Percentiles rank a stretch among this genome's conserved stretches.
Conservation (phyloP, 2,329 filamentous ascomycete genomes). For the Rhinocladiella mackenziei region DNA sequence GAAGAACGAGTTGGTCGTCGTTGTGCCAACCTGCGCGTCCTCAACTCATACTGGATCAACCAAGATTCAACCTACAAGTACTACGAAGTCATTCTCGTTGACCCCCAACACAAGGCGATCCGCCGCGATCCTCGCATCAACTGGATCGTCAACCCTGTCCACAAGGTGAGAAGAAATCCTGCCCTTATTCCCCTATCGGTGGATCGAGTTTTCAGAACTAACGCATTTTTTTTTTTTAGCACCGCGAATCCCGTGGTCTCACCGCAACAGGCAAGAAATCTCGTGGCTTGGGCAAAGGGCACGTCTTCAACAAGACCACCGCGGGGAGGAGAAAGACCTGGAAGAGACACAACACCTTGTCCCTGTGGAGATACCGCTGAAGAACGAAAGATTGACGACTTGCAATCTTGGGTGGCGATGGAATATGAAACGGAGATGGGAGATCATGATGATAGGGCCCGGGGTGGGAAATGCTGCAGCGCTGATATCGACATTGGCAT, state of each 20-base stretch:
- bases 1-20: constrained; percentile 99
- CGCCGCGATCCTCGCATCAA: constrained; percentile 98
- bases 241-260: constrained; percentile 95
- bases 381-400: background rate
- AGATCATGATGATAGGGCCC: no score
- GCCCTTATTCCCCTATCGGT: background rate
- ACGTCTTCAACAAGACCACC: constrained; percentile 97
- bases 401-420: background rate
- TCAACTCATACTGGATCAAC: constrained; percentile 99
- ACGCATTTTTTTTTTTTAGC: constrained; percentile 46
- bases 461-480: no score
- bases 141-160: constrained; percentile 99
- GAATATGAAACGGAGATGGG: no score
- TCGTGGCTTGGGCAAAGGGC: constrained; percentile 98
- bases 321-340: constrained; percentile 99
- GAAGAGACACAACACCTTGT: constrained; percentile 99
- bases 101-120: constrained; percentile 99
- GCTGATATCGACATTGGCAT: no score
- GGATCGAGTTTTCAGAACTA: background rate
- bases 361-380: constrained; percentile 87
- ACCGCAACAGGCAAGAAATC: constrained; percentile 99
- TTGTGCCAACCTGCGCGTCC: constrained; percentile 97
- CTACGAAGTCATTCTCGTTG: constrained; percentile 99
- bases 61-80: constrained; percentile 99
- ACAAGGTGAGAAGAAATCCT: constrained; percentile 60